Conservation (phyloP, 352 stramenopile genomes). For the Phytopythium chamaehyphon region DNA sequence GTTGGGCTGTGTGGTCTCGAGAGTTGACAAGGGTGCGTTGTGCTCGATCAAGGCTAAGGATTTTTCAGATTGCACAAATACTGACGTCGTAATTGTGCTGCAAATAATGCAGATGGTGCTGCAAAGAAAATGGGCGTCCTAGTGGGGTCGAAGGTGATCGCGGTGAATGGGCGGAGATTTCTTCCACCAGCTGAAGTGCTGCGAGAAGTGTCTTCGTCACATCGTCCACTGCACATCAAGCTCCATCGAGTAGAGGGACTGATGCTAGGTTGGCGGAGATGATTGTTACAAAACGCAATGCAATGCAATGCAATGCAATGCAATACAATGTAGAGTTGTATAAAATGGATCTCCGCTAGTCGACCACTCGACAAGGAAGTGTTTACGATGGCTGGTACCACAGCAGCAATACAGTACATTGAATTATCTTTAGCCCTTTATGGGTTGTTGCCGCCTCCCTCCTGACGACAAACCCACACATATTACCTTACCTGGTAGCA, state of each 20-base stretch:
- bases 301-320: too few species aligned
- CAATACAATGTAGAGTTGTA: too few species aligned
- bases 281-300: background rate
- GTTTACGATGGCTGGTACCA: too few species aligned
- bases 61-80: too few species aligned
- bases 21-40: conserved; percentile 39
- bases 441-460: too few species aligned
- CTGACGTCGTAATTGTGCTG: background rate
- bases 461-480: too few species aligned
- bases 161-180: conserved; percentile 55
- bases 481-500: too few species aligned
- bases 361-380: too few species aligned
- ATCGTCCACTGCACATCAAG: conserved; percentile 56
- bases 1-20: conserved; percentile 55
- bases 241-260: conserved; percentile 77
- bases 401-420: too few species aligned
- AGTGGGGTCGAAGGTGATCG: conserved; percentile 61
- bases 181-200: conserved; percentile 48
- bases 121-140: conserved; percentile 53
- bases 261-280: conserved; percentile 57
- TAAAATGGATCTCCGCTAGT: too few species aligned
- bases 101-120: conserved; percentile 25
- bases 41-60: background rate
- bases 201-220: conserved; percentile 40
- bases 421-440: too few species aligned